A percentile compares a stretch with the other conserved stretches of the same genome.
Conservation (phyloP, 257 asterid genomes). For the Jacaranda mimosifolia region DNA sequence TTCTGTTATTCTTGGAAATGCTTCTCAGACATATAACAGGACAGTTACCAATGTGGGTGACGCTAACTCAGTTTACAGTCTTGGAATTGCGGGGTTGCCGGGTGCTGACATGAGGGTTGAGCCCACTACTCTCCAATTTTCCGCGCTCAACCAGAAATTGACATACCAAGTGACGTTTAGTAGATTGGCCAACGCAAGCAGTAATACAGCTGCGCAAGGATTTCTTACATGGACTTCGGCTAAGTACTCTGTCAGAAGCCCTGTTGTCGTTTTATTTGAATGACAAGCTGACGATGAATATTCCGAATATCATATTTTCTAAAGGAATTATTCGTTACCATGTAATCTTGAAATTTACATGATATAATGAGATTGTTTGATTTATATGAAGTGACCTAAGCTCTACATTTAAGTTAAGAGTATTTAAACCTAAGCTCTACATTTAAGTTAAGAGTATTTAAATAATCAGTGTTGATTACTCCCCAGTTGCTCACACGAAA, state of each 20-base stretch:
- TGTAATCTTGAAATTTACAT: neutral
- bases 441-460: no score
- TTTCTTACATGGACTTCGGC: conserved; percentile 51
- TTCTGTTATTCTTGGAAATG: conserved; percentile 24
- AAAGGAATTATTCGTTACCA: neutral
- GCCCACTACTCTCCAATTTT: conserved; percentile 42
- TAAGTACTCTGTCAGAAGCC: conserved; percentile 48
- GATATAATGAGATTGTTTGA: neutral
- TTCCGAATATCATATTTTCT: neutral
- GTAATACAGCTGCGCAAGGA: conserved; percentile 28
- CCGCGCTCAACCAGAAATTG: conserved; percentile 39
- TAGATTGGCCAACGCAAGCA: conserved; percentile 8
- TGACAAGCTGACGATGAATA: neutral
- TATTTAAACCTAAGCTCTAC: no score
- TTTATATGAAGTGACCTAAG: neutral
- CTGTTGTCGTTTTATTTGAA: conserved; percentile 29
- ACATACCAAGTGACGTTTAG: conserved; percentile 40
- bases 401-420: no score
- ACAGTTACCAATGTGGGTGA: conserved; percentile 54
- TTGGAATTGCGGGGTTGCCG: neutral
- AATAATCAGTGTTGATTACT: neutral
- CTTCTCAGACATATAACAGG: conserved; percentile 30
- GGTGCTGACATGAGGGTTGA: conserved; percentile 37
- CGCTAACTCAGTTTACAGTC: conserved; percentile 31
- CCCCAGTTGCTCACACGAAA: neutral